phyloP scores from a whole-genome alignment of 257 asterid genomes.

The Solanum corneliomulleri region DNA sequence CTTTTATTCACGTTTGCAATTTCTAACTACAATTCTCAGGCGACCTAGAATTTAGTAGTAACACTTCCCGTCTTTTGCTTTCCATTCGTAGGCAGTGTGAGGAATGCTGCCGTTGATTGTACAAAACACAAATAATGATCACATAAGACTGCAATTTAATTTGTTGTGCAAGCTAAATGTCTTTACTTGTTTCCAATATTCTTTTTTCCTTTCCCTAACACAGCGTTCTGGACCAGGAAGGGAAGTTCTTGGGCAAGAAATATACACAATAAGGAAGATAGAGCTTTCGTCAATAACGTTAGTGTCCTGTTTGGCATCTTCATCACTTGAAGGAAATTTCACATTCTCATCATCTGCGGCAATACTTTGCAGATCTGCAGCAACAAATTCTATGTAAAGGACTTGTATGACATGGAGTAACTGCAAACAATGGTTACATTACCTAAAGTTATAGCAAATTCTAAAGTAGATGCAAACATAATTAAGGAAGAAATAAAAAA shows the following conservation, averaged over 20 bases:
- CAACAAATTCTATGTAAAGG: background rate
- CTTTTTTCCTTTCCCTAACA: background rate
- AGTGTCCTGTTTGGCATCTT: slow-evolving; percentile 36
- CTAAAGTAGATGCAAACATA: background rate
- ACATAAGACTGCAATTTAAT: background rate
- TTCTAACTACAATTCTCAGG: background rate
- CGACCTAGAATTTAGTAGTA: background rate
- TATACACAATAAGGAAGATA: slow-evolving; percentile 8
- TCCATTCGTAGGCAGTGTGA: background rate
- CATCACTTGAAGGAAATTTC: slow-evolving; percentile 76
- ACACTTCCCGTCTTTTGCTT: background rate
- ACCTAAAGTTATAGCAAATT: background rate
- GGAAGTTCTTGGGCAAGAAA: slow-evolving; percentile 1
- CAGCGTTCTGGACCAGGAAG: background rate
- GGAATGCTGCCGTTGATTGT: background rate
- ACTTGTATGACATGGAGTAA: background rate
- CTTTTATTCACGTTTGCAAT: background rate
- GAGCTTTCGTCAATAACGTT: slow-evolving; percentile 47
- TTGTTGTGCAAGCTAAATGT: background rate
- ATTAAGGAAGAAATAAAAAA: too few species aligned
- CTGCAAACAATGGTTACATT: background rate
- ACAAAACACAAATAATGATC: background rate
- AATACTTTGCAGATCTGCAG: slow-evolving; percentile 63
- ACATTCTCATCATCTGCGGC: slow-evolving; percentile 72
- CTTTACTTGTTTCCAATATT: background rate